phyloP scores from a whole-genome alignment of 768 basidiomycete genomes.

The Tylopilus subfusipes region DNA sequence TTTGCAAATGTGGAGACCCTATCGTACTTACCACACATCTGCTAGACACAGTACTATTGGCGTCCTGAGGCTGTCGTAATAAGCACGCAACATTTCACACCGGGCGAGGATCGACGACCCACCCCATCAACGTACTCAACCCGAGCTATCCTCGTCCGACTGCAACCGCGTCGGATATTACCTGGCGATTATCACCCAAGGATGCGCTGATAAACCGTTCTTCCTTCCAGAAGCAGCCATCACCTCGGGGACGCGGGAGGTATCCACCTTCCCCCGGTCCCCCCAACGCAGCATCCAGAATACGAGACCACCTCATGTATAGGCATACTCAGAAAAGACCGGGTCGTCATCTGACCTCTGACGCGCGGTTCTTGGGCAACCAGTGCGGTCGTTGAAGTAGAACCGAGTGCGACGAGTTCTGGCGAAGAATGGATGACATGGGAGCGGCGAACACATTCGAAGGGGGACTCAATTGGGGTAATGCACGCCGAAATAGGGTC shows the following conservation, averaged over 20 bases:
- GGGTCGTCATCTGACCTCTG: conserved; percentile 10
- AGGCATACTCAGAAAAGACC: conserved; percentile 10
- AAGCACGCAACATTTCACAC: neutral
- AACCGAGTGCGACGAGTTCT: conserved; percentile 16
- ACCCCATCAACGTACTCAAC: neutral
- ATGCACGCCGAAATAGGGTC: conserved; percentile 34
- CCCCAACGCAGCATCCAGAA: conserved; percentile 9
- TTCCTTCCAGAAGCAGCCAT: conserved; percentile 26
- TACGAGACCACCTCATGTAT: conserved; percentile 17
- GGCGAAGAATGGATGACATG: conserved; percentile 19
- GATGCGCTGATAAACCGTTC: conserved; percentile 12
- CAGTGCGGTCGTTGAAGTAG: conserved; percentile 17
- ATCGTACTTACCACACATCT: neutral
- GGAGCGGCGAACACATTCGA: conserved; percentile 15
- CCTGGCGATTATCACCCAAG: conserved; percentile 5
- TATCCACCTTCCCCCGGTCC: conserved; percentile 21
- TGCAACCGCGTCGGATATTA: neutral
- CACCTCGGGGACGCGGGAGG: conserved; percentile 29
- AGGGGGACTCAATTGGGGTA: conserved; percentile 14
- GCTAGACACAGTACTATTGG: neutral
- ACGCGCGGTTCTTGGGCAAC: conserved; percentile 5
- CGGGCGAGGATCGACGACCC: neutral
- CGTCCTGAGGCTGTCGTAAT: neutral
- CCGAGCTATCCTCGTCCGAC: neutral
- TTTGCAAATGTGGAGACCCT: conserved; percentile 17